Evolutionary conservation across 2,329 filamentous ascomycete genomes (phyloP).

Genomic region (Xylariaceae sp.): DNA sequence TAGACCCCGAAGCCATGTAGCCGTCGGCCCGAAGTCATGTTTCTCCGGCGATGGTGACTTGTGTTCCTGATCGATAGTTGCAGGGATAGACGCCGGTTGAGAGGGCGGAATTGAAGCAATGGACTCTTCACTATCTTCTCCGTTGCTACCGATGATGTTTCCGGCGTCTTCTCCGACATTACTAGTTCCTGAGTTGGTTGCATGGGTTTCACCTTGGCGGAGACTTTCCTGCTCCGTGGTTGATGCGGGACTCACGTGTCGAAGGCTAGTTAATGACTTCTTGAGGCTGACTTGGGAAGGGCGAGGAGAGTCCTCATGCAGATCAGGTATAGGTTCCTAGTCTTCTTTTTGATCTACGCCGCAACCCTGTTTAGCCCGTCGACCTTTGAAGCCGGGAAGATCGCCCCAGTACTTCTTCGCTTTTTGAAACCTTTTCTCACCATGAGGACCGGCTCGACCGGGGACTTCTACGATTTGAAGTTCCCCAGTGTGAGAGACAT

Average conservation of each 20-base stretch:
- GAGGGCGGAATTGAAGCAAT: conserved; percentile 11
- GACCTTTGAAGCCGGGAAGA: conserved; percentile 19
- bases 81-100: background rate
- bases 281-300: conserved; percentile 10
- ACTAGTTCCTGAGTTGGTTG: background rate
- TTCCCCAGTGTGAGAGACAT: conserved; percentile 1
- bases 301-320: conserved; percentile 3
- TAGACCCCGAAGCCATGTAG: conserved; percentile 28
- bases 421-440: conserved; percentile 13
- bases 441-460: background rate
- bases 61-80: conserved; percentile 4
- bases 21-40: conserved; percentile 21
- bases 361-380: conserved; percentile 1
- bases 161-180: background rate
- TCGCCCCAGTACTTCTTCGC: conserved; percentile 26
- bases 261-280: conserved; percentile 12
- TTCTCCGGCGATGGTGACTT: conserved; percentile 13
- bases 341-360: background rate
- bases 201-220: conserved; percentile 4
- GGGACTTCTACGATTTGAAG: conserved; percentile 6
- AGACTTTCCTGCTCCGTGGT: conserved; percentile 18
- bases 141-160: background rate
- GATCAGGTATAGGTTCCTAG: background rate
- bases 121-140: conserved; percentile 6
- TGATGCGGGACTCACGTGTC: conserved; percentile 11